A percentile compares a stretch with the other conserved stretches of the same genome.
Evolutionary conservation across 768 basidiomycete species (phyloP).

Genomic region (Termitomyces sp.): DNA sequence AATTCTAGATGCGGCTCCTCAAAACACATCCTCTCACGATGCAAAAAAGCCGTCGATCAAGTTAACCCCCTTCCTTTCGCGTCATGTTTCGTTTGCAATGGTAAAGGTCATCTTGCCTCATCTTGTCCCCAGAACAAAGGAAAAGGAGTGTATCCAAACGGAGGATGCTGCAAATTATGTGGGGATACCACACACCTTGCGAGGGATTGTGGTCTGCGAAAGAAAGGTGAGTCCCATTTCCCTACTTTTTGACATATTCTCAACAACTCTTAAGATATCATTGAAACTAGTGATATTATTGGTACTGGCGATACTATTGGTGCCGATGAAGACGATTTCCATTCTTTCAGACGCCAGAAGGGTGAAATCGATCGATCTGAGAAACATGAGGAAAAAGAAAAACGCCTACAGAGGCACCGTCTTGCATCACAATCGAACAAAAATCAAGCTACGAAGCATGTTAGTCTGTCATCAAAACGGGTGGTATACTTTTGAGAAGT

Average conservation of each 20-base stretch:
- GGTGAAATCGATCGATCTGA: conserved; percentile 58
- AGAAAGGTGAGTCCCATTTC: conserved; percentile 36
- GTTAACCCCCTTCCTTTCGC: conserved; percentile 77
- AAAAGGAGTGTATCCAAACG: conserved; percentile 86
- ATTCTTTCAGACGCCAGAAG: conserved; percentile 63
- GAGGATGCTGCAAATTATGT: conserved; percentile 88
- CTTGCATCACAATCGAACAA: conserved; percentile 39
- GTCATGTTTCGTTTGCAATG: conserved; percentile 86
- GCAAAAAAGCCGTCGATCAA: conserved; percentile 59
- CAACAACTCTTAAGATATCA: conserved; percentile 23
- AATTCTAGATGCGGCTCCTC: conserved; percentile 67
- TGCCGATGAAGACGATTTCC: conserved; percentile 96
- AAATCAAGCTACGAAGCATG: conserved; percentile 25
- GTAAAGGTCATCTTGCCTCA: conserved; percentile 81
- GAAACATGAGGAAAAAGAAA: conserved; percentile 38
- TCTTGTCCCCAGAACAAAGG: conserved; percentile 75
- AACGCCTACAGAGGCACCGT: conserved; percentile 32
- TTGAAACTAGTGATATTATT: conserved; percentile 29
- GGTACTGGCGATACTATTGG: conserved; percentile 55
- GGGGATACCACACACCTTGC: conserved; percentile 82
- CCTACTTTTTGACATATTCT: neutral
- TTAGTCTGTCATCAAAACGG: conserved; percentile 32
- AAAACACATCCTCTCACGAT: conserved; percentile 73
- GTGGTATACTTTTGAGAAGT: conserved; percentile 39
- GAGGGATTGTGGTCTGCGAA: conserved; percentile 69